Percentiles rank a stretch among this genome's conserved stretches.
phyloP scores from a whole-genome alignment of 2,329 filamentous ascomycete genomes.

The Endothia cerciana region DNA sequence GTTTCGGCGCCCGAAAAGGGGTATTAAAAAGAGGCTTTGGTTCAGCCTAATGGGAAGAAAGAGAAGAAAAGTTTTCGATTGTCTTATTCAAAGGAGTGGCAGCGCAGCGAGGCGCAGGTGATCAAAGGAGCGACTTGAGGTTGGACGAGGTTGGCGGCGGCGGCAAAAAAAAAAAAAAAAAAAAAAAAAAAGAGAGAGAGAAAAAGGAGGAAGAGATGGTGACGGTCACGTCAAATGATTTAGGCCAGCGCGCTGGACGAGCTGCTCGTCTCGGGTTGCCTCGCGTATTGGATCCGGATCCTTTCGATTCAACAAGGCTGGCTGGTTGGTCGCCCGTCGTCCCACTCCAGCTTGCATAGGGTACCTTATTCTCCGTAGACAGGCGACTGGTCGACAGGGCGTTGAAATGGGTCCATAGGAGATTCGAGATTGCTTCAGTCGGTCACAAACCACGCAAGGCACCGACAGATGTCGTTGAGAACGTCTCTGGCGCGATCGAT shows the following conservation, averaged over 20 bases:
- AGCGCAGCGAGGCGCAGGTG: conserved; percentile 17
- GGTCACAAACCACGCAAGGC: not conserved
- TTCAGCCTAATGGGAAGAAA: no score
- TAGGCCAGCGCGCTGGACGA: conserved; percentile 2
- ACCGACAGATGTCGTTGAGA: not conserved
- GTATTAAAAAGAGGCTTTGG: not conserved
- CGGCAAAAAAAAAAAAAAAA: no score
- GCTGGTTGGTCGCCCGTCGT: conserved; percentile 16
- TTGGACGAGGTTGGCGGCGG: conserved; percentile 12
- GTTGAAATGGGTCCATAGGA: not conserved
- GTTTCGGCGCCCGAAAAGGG: not conserved
- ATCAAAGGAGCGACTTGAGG: conserved; percentile 14
- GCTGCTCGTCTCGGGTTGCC: conserved; percentile 5
- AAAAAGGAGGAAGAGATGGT: not conserved
- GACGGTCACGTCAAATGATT: not conserved
- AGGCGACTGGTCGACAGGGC: conserved; percentile 10
- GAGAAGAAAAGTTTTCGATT: not conserved
- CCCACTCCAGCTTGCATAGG: conserved; percentile 6
- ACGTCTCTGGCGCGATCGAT: not conserved
- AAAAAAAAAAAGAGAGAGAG: not conserved
- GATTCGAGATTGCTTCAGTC: not conserved
- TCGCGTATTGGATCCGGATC: conserved; percentile 1
- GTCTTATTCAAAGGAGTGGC: conserved; percentile 16
- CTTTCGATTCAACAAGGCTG: conserved; percentile 13
- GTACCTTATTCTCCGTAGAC: conserved; percentile 5